These are phyloP conservation scores for Candida endomychidarum DNA, from an alignment of 805 yeast genomes.

Conservation along the genomic window DNA sequence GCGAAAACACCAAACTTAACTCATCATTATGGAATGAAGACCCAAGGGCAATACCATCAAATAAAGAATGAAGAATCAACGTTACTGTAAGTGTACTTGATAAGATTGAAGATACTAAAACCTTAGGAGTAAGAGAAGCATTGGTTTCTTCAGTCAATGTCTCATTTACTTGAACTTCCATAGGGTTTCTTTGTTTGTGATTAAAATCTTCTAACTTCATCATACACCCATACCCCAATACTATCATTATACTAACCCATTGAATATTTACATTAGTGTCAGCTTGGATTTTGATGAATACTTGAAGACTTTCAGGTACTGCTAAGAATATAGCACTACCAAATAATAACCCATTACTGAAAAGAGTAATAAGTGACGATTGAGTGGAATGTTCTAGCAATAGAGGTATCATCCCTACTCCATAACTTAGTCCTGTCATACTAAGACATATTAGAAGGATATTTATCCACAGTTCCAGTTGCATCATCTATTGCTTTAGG, in stretches of 20 bases:
- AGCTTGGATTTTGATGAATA: constrained; percentile 5
- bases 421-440: constrained; percentile 15
- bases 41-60: constrained; percentile 76
- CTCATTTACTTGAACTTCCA: constrained; percentile 7
- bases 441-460: constrained; percentile 12
- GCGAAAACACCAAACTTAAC: constrained; percentile 46
- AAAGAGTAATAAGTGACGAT: constrained; percentile 7
- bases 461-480: constrained; percentile 9
- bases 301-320: constrained; percentile 17
- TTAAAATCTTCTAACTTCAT: constrained; percentile 5
- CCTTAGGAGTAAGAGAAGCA: not conserved
- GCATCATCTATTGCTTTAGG: not conserved
- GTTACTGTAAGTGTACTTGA: constrained; percentile 56
- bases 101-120: not conserved
- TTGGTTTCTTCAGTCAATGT: not conserved
- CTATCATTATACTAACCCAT: constrained; percentile 15
- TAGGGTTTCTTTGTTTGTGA: constrained; percentile 3
- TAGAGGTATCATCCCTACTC: constrained; percentile 16
- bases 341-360: constrained; percentile 15
- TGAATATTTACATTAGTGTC: constrained; percentile 5
- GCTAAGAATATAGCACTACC: constrained; percentile 17
- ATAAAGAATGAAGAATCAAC: constrained; percentile 60
- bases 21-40: constrained; percentile 48
- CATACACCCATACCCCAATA: constrained; percentile 13
- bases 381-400: constrained; percentile 11